Base-by-base conservation (phyloP, 2,329 filamentous ascomycete genomes). In the Davidsoniella virescens region DNA sequence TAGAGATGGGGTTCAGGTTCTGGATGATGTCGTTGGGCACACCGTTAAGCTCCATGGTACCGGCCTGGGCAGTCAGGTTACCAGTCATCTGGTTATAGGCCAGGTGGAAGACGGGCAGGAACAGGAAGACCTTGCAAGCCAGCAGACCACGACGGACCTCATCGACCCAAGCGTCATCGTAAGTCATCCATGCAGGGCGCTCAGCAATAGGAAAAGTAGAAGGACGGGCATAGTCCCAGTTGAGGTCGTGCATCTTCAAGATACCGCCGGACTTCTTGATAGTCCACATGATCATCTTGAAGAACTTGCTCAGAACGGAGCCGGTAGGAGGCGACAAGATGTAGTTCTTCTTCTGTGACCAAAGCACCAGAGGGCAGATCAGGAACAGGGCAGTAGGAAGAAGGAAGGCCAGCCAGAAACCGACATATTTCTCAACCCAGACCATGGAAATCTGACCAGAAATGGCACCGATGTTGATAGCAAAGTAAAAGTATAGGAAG, bases 121-220 rank as follows among this genome's bases (percentile, higher is more conserved):
- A 86, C 54, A 78, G 63, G 63, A 84, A 88, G 33, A 86, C 82
- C 55, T 75, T 70, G 67, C 80, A 84, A 51, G 81, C 80, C 57
- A 73, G 70, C 51, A 84, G 67, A 54, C 82, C 83, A 64, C 83
- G 80, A 48, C 71, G 71, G 45, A 87, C 78, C 60, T 88, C 82
- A 60, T 87, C 83, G 33, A 90, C 84, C 83, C 84, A 90, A 48
- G 76, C 76, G 57, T 90, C 85, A 55, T 90, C 84, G 57, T 87
- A 87, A 0, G 79, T 83, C 80, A 88, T 87, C 82, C 82, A 88
- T 0, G 50, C 39, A 0, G 83, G 83, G 50, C 78, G 78, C 55
- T 70, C 61, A 1, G 62, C 63, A 37, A 71, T 65, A 8, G 72
- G 65, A 5, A 85, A 69, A 36, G 69, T 67, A 60, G 77, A 82